These are phyloP conservation scores for Mycosphaerella arachidis DNA, from an alignment of 2,329 filamentous ascomycete genomes.

Conservation along the genomic window DNA sequence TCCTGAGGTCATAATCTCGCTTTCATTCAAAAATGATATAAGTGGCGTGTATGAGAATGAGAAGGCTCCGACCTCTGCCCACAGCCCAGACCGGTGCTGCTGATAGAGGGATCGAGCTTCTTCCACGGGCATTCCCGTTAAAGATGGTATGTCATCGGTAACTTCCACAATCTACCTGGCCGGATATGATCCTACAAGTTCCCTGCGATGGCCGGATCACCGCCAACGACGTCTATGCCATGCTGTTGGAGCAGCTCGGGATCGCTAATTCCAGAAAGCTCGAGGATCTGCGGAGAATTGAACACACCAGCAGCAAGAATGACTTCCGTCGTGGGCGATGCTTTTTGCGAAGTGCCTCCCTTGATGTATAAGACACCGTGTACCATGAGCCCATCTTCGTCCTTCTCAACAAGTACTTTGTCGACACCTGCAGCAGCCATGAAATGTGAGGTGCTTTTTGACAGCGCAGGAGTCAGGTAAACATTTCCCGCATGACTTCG, in stretches of 20 bases:
- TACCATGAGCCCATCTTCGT: neutral
- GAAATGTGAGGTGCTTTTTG: neutral
- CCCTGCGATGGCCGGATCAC: slow-evolving; percentile 59
- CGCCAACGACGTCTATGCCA: slow-evolving; percentile 50
- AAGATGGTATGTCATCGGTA: neutral
- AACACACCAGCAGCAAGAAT: slow-evolving; percentile 52
- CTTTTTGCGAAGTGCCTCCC: neutral
- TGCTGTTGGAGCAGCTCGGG: slow-evolving; percentile 48
- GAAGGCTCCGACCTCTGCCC: slow-evolving; percentile 11
- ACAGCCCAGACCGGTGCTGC: slow-evolving; percentile 15
- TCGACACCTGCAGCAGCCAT: neutral
- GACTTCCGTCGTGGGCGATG: slow-evolving; percentile 31
- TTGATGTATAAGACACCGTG: neutral
- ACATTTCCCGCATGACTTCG: neutral
- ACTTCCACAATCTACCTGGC: neutral
- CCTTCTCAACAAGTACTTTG: neutral
- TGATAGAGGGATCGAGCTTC: slow-evolving; percentile 16
- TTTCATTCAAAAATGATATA: slow-evolving; percentile 15
- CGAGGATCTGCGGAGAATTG: slow-evolving; percentile 62
- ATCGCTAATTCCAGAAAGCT: slow-evolving; percentile 60
- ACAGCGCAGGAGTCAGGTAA: neutral
- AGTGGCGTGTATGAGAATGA: slow-evolving; percentile 21
- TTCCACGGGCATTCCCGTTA: neutral
- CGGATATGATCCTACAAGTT: slow-evolving; percentile 56
- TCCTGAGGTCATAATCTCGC: slow-evolving; percentile 18